These are phyloP conservation scores for Pleurotus eryngii DNA, from an alignment of 768 basidiomycete species.

Conservation along the genomic window DNA sequence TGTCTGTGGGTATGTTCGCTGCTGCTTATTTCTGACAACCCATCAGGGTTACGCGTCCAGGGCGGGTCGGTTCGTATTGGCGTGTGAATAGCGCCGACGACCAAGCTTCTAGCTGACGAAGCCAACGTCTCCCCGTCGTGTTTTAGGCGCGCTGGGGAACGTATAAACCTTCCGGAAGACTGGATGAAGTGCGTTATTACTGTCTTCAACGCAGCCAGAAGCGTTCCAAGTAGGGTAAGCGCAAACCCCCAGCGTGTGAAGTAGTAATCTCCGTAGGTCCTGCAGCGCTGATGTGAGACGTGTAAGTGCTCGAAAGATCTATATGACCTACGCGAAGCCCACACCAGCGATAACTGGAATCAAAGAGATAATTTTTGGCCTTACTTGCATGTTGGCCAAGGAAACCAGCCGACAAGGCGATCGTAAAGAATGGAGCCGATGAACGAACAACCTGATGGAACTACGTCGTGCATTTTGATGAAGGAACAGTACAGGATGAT, in stretches of 20 bases:
- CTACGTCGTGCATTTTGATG: conserved; percentile 32
- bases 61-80: not conserved
- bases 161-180: conserved; percentile 26
- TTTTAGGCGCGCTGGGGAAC: not conserved
- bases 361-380: conserved; percentile 65
- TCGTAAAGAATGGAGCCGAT: conserved; percentile 89
- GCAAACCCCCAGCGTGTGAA: conserved; percentile 82
- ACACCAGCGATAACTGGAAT: conserved; percentile 88
- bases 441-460: conserved; percentile 98
- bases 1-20: not conserved
- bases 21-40: not conserved
- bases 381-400: conserved; percentile 58
- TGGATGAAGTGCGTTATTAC: conserved; percentile 85
- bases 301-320: not conserved
- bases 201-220: conserved; percentile 92
- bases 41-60: not conserved
- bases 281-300: conserved; percentile 23
- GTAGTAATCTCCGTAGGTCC: conserved; percentile 94
- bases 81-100: not conserved
- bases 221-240: conserved; percentile 85
- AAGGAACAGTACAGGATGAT: conserved; percentile 4
- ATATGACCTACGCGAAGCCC: conserved; percentile 71
- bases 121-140: conserved; percentile 10
- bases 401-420: conserved; percentile 69
- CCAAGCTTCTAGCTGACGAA: not conserved